Evolutionary conservation across 352 stramenopile species (phyloP).

Genomic region (Pythium grandisporangium): DNA sequence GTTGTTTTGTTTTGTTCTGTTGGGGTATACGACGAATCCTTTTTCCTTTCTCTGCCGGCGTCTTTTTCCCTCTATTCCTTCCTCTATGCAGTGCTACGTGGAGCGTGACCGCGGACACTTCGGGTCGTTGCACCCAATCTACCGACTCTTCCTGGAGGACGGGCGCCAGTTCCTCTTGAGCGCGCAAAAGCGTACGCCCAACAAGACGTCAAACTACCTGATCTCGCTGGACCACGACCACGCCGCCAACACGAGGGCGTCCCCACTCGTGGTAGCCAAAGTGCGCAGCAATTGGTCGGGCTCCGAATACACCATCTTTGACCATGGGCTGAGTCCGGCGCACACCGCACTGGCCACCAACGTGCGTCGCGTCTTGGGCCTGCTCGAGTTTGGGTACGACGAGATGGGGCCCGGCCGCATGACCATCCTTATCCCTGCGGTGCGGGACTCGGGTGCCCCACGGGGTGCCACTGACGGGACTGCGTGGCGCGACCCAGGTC

Average conservation of each 20-base stretch:
- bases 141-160: conserved; percentile 43
- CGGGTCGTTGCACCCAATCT: conserved; percentile 42
- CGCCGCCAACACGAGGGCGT: conserved; percentile 21
- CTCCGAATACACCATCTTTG: conserved; percentile 50
- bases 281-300: conserved; percentile 54
- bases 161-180: conserved; percentile 38
- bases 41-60: too few relatives aligned
- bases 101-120: conserved; percentile 38
- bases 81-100: conserved; percentile 32
- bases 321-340: conserved; percentile 38
- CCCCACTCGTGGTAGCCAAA: conserved; percentile 36
- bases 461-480: too few relatives aligned
- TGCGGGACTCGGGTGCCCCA: conserved; percentile 18
- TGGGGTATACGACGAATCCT: too few relatives aligned
- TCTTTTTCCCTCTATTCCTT: too few relatives aligned
- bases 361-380: conserved; percentile 30
- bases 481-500: conserved; percentile 20
- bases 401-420: conserved; percentile 52
- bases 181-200: conserved; percentile 36
- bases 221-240: conserved; percentile 32
- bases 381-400: conserved; percentile 61
- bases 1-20: background rate
- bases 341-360: conserved; percentile 33
- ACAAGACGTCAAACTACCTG: conserved; percentile 56
- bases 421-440: conserved; percentile 25